Evolutionary conservation across 768 basidiomycete species (phyloP).

Genomic region (Mycena polygramma): DNA sequence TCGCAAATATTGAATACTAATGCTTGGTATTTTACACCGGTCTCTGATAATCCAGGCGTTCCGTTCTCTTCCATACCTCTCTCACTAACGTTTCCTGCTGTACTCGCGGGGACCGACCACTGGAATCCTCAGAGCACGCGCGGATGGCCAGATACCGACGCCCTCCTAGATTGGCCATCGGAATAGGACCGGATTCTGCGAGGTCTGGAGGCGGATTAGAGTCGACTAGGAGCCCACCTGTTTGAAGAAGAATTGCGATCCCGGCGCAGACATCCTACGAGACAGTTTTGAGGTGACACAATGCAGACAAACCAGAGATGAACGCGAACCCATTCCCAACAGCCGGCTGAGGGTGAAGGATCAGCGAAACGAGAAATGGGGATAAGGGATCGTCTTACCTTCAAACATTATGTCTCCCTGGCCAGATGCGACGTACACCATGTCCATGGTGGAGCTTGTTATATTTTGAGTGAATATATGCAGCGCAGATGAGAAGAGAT

Average conservation of each 20-base stretch:
- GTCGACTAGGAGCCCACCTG: conserved; percentile 43
- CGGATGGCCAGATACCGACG: conserved; percentile 42
- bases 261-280: conserved; percentile 43
- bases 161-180: conserved; percentile 41
- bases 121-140: conserved; percentile 39
- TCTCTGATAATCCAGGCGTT: conserved; percentile 39
- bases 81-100: conserved; percentile 42
- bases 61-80: conserved; percentile 44
- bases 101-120: conserved; percentile 33
- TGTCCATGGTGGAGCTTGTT: conserved; percentile 42
- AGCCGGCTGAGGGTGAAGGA: conserved; percentile 34
- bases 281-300: background rate
- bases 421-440: conserved; percentile 44
- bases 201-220: conserved; percentile 40
- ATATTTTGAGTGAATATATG: background rate
- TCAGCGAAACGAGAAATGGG: background rate
- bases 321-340: conserved; percentile 44
- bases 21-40: conserved; percentile 20
- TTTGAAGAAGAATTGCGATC: conserved; percentile 44
- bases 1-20: too few species aligned
- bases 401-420: conserved; percentile 46
- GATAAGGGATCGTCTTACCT: conserved; percentile 13
- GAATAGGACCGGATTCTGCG: conserved; percentile 36
- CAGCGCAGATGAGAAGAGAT: background rate
- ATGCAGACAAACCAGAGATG: too few species aligned